Percentiles rank a stretch among this genome's conserved stretches.
Conservation (phyloP, 306 rosid genomes). For the Comarum palustre region DNA sequence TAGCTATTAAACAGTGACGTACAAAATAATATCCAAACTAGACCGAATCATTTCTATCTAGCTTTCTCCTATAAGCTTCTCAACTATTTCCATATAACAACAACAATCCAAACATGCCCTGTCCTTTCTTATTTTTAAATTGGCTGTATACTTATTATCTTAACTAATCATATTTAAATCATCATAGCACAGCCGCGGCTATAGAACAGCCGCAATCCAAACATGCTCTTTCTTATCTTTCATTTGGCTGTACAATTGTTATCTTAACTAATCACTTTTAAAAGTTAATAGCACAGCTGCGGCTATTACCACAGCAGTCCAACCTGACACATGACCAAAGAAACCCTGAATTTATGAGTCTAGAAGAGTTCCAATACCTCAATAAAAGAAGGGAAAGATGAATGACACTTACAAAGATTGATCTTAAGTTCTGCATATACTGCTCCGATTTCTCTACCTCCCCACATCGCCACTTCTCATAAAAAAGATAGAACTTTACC, state of each 20-base stretch:
- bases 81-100: not conserved
- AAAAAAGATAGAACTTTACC: constrained; percentile 56
- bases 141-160: not conserved
- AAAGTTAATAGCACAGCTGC: not conserved
- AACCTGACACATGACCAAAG: constrained; percentile 6
- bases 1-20: not conserved
- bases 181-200: not conserved
- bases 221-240: not conserved
- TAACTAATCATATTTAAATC: not conserved
- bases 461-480: constrained; percentile 73
- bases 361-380: not conserved
- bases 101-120: not conserved
- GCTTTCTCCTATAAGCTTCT: not conserved
- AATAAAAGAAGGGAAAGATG: not conserved
- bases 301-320: not conserved
- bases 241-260: not conserved
- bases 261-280: not conserved
- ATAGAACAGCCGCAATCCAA: not conserved
- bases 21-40: not conserved
- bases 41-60: not conserved
- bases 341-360: not conserved
- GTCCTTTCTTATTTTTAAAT: not conserved
- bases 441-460: constrained; percentile 54
- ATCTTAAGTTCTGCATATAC: constrained; percentile 38
- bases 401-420: constrained; percentile 55